Percentiles rank a stretch among this genome's conserved stretches.
These are phyloP conservation scores for Hordeum marinum DNA, from an alignment of 176 grass and related monocot genomes.

Conservation along the genomic window DNA sequence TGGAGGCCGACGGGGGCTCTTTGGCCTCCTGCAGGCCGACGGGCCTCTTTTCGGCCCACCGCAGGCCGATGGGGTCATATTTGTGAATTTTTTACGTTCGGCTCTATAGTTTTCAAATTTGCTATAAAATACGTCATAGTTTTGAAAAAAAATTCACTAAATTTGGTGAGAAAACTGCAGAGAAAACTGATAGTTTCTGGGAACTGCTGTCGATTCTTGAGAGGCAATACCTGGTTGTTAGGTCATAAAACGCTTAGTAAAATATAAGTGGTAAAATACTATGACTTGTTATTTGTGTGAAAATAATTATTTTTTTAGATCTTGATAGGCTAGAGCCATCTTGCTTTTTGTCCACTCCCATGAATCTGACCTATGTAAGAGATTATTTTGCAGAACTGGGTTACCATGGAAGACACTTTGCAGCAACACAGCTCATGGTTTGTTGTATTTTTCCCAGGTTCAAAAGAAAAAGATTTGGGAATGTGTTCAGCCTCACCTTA, in stretches of 20 bases:
- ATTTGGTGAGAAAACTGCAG: not conserved
- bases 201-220: not conserved
- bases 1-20: no score
- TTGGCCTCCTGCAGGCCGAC: no score
- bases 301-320: constrained; percentile 7
- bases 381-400: not conserved
- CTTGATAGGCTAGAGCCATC: not conserved
- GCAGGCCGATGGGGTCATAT: no score
- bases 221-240: not conserved
- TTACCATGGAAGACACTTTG: not conserved
- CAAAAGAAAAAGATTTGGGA: constrained; percentile 99
- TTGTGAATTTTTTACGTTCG: no score
- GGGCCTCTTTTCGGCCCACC: no score
- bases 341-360: not conserved
- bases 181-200: not conserved
- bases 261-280: not conserved
- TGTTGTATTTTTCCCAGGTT: constrained; percentile 38
- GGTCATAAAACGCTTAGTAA: not conserved
- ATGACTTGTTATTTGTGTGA: not conserved
- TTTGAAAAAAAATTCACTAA: no score
- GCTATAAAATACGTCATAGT: no score
- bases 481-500: constrained; percentile 81
- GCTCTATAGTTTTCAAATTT: no score
- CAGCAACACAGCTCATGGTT: constrained; percentile 10
- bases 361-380: not conserved